Conservation (phyloP, 176 grass and related monocot genomes). For the Triticum dicoccoides region DNA sequence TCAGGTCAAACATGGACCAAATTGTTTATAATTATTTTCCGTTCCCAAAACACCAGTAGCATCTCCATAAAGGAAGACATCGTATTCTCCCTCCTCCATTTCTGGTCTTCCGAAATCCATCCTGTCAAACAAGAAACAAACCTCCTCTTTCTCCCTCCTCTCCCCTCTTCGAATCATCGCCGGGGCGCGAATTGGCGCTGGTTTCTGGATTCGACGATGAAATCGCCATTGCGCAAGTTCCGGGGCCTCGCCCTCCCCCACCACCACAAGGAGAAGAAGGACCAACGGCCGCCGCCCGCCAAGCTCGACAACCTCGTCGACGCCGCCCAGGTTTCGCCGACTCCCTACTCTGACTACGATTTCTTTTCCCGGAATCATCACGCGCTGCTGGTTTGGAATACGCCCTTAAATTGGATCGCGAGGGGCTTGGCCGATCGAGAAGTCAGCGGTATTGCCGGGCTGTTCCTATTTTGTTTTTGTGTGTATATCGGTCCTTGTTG, state of each 20-base stretch:
- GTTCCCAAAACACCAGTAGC: slow-evolving; percentile 3
- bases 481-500: neutral
- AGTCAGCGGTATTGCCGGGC: neutral
- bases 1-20: slow-evolving; percentile 51
- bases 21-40: neutral
- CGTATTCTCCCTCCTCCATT: neutral
- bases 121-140: neutral
- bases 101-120: slow-evolving; percentile 26
- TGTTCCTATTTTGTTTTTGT: neutral
- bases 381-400: neutral
- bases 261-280: slow-evolving; percentile 44
- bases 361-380: neutral
- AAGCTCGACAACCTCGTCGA: slow-evolving; percentile 84
- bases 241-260: slow-evolving; percentile 50
- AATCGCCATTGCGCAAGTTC: slow-evolving; percentile 80
- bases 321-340: slow-evolving; percentile 52
- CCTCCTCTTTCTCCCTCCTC: neutral
- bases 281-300: slow-evolving; percentile 41
- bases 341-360: neutral
- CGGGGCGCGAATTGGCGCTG: neutral
- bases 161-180: neutral
- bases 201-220: slow-evolving; percentile 47
- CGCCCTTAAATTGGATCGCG: slow-evolving; percentile 26
- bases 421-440: neutral
- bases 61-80: neutral